phyloP scores from a whole-genome alignment of 2,329 filamentous ascomycete species.

The Colletotrichum sp. region DNA sequence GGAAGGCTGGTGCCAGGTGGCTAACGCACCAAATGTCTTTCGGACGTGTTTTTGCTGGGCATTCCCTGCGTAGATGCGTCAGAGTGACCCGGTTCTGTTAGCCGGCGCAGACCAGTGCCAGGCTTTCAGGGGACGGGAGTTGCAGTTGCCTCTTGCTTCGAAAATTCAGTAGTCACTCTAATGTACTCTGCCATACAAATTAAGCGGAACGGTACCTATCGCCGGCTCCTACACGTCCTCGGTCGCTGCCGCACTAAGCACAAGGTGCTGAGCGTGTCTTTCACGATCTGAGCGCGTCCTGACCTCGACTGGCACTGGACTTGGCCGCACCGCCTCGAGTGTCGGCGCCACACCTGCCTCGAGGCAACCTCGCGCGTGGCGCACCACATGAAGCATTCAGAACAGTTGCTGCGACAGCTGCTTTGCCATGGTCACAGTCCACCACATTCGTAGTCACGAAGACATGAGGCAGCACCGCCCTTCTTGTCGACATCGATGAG shows the following conservation, averaged over 20 bases:
- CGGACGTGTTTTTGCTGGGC: background rate
- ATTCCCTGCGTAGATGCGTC: no score
- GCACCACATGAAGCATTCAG: background rate
- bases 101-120: background rate
- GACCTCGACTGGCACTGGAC: background rate
- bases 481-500: background rate
- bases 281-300: constrained; percentile 1
- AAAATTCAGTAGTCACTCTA: background rate
- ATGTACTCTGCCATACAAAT: background rate
- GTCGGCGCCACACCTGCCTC: background rate
- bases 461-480: background rate
- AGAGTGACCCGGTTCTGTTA: background rate
- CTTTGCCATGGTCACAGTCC: background rate
- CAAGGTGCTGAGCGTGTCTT: background rate
- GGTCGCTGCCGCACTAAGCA: background rate
- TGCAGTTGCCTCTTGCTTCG: background rate
- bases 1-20: background rate
- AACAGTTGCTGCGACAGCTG: background rate
- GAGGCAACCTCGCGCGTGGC: background rate
- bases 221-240: background rate
- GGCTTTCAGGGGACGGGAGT: background rate
- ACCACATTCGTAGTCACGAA: background rate
- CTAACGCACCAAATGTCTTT: constrained; percentile 10
- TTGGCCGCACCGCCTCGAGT: background rate
- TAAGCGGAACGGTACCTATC: background rate